Conservation (phyloP, 2,329 filamentous ascomycete species). For the Colletotrichum orbiculare region DNA sequence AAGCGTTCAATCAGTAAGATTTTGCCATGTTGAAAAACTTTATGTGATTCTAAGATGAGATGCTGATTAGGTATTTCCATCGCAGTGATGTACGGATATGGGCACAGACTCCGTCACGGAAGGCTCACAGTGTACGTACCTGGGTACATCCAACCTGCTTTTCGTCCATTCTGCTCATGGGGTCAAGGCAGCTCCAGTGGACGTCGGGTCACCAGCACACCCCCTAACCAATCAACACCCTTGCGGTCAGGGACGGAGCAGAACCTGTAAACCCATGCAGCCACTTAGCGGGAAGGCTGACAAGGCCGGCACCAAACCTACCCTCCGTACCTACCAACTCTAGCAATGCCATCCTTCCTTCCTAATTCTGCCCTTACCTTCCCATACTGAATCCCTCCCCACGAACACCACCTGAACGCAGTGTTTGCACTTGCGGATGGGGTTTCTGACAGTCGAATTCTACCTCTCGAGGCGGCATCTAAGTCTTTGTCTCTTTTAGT, state of each 20-base stretch:
- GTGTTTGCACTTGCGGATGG: too few relatives aligned
- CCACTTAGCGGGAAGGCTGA: conserved; percentile 35
- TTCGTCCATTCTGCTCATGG: conserved; percentile 24
- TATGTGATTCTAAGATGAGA: too few relatives aligned
- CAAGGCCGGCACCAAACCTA: conserved; percentile 26
- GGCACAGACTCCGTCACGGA: not conserved
- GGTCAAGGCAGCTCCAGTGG: conserved; percentile 10
- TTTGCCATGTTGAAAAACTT: too few relatives aligned
- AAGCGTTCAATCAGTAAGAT: too few relatives aligned
- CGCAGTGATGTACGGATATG: too few relatives aligned
- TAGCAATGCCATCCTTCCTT: conserved; percentile 25
- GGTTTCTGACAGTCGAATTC: too few relatives aligned
- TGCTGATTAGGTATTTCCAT: too few relatives aligned
- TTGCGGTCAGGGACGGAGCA: conserved; percentile 26
- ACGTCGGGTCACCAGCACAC: conserved; percentile 13
- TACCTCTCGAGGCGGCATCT: too few relatives aligned
- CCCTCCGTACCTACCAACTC: conserved; percentile 13
- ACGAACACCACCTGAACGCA: too few relatives aligned
- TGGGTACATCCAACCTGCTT: conserved; percentile 12
- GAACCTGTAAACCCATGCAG: conserved; percentile 22
- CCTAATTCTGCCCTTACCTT: not conserved
- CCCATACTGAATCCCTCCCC: too few relatives aligned
- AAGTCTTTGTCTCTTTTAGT: too few relatives aligned
- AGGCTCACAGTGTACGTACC: conserved; percentile 17
- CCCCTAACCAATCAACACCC: conserved; percentile 23